Base-by-base conservation (phyloP, 2,329 filamentous ascomycete species). In the Davidsoniella neocaledoniae region DNA sequence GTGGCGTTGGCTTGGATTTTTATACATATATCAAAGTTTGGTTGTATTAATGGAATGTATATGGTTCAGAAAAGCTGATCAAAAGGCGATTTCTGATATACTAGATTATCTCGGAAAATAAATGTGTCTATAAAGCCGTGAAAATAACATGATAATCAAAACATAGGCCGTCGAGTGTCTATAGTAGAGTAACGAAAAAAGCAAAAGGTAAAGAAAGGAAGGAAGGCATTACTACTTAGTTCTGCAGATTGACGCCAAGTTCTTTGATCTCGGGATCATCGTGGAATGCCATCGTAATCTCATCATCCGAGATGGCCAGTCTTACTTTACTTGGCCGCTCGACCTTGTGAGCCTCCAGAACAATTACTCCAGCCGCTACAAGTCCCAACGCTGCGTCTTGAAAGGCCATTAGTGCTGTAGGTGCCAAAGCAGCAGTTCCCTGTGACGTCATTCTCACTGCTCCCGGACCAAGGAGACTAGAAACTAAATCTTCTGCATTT, bases 321-420 rank as follows among this genome's bases (percentile, higher is more conserved):
- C 90, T 74, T 39, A 98, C 76, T 63, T 93, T 88, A 51, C 86
- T 90, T 19, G 86, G 86, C 41, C 91, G 73, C 61, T 96, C 90
- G 0, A 87, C 82, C 56, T 79, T 79, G 53, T 81, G 76, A 3
- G 76, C 76, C 63, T 98, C 91, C 48, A 98, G 64, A 5, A 86
- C 85, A 52, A 98, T 72, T 48, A 98, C 77, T 0, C 91, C 91
- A 0, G 88, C 86, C 54, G 91, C 87, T 54, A 85, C 81, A 17
- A 98, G 71, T 53, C 90, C 87, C 51, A 86, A 74, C 1, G 86
- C 86, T 0, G 87, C 88, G 4, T 54, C 76, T 23, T 71, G 58
- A 2, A 81, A 67, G 14, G 48, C 48, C 51, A 50, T 50, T 9
- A 53, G 26, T 16, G 48, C 51, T 5, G 51, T 50, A 3, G 48